Evolutionary conservation across 805 yeast species (phyloP), one percentile per base, ranked within the genome.

Genomic region (Phaffomyces opuntiae): DNA sequence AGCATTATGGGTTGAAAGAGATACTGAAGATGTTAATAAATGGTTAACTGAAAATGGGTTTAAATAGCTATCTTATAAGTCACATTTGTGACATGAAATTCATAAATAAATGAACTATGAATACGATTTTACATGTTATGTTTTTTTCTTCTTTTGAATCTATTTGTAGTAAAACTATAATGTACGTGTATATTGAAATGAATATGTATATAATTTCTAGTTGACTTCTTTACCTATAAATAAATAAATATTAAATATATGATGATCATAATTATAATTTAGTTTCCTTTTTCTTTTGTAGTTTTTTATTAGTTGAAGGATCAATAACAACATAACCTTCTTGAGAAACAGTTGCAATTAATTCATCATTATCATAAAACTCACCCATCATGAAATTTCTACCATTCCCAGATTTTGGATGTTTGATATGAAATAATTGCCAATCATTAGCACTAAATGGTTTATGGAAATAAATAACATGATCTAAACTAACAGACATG

Each of bases 401-500:
- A 46, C 75, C 74, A 51, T 73, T 72, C 14, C 70, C 71, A 4
- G 81, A 69, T 43, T 78, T 67, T 24, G 77, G 60, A 35, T 75
- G 74, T 40, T 64, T 65, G 38, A 79, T 67, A 40, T 74, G 68
- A 44, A 75, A 73, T 14, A 70, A 66, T 56, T 77, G 62, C 80
- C 82, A 81, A 36, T 77, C 69, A 38, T 71, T 66, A 2, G 69
- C 64, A 37, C 70, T 65, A 48, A 78, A 70, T 45, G 64, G 64
- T 31, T 71, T 75, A 56, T 81, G 87, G 66, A 83, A 81, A 59
- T 80, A 80, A 31, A 85, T 72, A 0, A 80, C 64, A 56, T 83
- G 89, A 52, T 83, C 89, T 50, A 83, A 61, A 21, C 85, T 78
- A 4, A 80, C 81, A 14, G 80, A 74, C 50, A 77, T 72, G 34